These are phyloP conservation scores for Tuber melanosporum DNA, from an alignment of 495 filamentous ascomycete genomes.

Conservation along the genomic window DNA sequence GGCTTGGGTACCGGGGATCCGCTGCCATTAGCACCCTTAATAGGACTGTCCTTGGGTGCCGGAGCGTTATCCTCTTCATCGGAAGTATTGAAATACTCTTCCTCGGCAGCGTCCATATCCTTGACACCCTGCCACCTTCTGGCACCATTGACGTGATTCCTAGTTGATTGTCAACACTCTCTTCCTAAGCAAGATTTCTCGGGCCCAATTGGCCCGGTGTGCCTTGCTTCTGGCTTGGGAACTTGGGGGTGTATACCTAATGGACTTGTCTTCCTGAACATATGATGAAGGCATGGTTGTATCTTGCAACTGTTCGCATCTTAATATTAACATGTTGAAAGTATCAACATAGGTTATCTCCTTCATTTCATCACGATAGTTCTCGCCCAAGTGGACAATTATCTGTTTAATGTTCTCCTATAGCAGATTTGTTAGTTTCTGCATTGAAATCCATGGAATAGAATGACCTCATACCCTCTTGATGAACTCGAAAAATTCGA, in stretches of 20 bases:
- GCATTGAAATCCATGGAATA: background rate
- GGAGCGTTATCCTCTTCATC: conserved; percentile 52
- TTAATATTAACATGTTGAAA: conserved; percentile 65
- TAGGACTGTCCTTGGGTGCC: conserved; percentile 29
- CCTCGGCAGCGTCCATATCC: conserved; percentile 80
- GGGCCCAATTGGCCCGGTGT: background rate
- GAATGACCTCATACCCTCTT: conserved; percentile 47
- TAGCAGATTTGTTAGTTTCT: conserved; percentile 11
- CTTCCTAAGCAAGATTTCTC: background rate
- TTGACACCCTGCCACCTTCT: conserved; percentile 65
- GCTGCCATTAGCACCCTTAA: conserved; percentile 43
- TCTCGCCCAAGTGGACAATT: conserved; percentile 78
- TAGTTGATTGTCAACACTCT: conserved; percentile 17
- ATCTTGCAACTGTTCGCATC: conserved; percentile 63
- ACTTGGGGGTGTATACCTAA: background rate
- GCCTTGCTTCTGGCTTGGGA: background rate
- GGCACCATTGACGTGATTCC: conserved; percentile 58
- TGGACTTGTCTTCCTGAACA: conserved; percentile 46
- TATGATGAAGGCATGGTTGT: conserved; percentile 45
- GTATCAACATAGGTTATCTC: conserved; percentile 79
- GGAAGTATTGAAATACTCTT: conserved; percentile 88
- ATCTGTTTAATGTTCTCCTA: conserved; percentile 73
- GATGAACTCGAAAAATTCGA: conserved; percentile 91
- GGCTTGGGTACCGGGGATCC: conserved; percentile 55
- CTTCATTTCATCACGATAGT: conserved; percentile 74